Evolutionary conservation across 192 early-diverging fungal species (phyloP), one percentile per base, ranked within the genome.

Genomic region (Mortierella hygrophila): DNA sequence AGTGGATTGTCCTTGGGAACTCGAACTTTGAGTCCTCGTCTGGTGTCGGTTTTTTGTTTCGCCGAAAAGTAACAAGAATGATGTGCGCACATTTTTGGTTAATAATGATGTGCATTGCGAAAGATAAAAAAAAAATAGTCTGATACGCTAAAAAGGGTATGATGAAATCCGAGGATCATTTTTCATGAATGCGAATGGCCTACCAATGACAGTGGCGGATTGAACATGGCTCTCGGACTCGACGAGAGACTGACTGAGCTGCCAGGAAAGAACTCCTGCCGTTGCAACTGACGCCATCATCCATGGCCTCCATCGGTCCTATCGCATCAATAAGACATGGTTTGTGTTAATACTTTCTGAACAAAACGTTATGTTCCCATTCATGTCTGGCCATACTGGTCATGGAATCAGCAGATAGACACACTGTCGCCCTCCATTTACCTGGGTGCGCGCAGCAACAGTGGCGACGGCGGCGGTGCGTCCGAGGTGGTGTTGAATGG

Each of bases 11-110:
- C n/a, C 70, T 70, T 40, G 91, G 91, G 60, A 90, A 90, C 13
- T 4, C 71, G 20, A 83, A 13, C 52, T 89, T 87, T 3, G 88
- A 85, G 21, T 82, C 87, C 26, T 88, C 88, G 40, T 92, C 91
- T 90, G 75, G 46, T 41, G n/a, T 57, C n/a, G n/a, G 55, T n/a
- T 71, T 41, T 26, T 29, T 26, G 9, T 15, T 13, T 21, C 20
- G 41, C 41, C 32, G 35, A 32, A 70, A 38, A 13, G n/a, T 7
- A 29, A 32, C 10, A 29, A 13, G 29, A 15, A 40, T 40, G 38
- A 6, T 40, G 38, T 40, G 38, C 38, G 38, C 6, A 40, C 6
- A 40, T 40, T 55, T 55, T 49, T 18, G 54, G 54, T 55, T 13
- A 32, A 65, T 6, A 26, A 26, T 52, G 49, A 57, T n/a, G 55